phyloP scores from a whole-genome alignment of 1,284 basidiomycete species.

The Tranzscheliella williamsii region DNA sequence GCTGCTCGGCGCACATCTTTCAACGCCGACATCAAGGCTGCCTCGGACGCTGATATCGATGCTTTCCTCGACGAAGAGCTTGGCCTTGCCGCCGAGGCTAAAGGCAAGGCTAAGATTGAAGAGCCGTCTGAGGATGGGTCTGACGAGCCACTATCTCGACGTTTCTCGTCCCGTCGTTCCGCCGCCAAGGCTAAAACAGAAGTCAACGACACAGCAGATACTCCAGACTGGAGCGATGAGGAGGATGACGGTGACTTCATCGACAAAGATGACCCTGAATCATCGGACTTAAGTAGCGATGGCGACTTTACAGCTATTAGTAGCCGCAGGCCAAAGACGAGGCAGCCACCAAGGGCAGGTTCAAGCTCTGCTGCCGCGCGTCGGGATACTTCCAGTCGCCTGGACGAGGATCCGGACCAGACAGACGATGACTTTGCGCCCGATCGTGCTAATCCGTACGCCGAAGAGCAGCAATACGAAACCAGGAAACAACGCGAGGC shows the following conservation, averaged over 20 bases:
- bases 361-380: conserved; percentile 15
- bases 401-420: conserved; percentile 9
- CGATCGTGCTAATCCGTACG: conserved; percentile 21
- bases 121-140: neutral
- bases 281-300: too few relatives aligned
- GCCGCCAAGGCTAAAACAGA: too few relatives aligned
- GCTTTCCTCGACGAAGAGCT: conserved; percentile 10
- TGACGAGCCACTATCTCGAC: conserved; percentile 3
- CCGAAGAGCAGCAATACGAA: conserved; percentile 41
- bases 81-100: conserved; percentile 1
- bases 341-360: conserved; percentile 12
- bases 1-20: too few relatives aligned
- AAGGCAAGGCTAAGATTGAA: conserved; percentile 24
- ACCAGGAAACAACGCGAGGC: conserved; percentile 47
- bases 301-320: too few relatives aligned
- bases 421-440: conserved; percentile 16
- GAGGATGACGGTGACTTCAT: too few relatives aligned
- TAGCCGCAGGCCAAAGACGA: too few relatives aligned
- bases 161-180: too few relatives aligned
- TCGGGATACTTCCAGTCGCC: conserved; percentile 2
- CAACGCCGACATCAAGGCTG: conserved; percentile 5
- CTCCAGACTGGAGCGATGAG: too few relatives aligned
- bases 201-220: too few relatives aligned
- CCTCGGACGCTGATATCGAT: conserved; percentile 9
- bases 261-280: too few relatives aligned